Evolutionary conservation across 2,329 filamentous ascomycete species (phyloP).

Genomic region (Parastagonospora nodorum): DNA sequence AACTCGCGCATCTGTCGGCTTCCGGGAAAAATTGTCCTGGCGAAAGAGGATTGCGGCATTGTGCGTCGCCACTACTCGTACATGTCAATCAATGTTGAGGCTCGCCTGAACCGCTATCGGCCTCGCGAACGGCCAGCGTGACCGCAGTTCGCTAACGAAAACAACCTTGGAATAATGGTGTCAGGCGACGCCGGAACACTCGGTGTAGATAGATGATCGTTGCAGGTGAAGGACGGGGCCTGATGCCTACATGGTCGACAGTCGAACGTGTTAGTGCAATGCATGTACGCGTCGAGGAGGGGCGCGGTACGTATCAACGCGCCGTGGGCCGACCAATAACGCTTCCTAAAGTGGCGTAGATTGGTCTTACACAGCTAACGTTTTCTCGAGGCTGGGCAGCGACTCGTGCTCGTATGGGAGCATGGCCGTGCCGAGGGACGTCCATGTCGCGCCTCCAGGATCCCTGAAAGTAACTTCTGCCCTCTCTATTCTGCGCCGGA

Average conservation of each 20-base stretch:
- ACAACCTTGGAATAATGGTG: background rate
- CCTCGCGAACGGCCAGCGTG: no score
- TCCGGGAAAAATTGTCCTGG: background rate
- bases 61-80: slow-evolving; percentile 6
- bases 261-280: slow-evolving; percentile 29
- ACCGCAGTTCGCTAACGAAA: background rate
- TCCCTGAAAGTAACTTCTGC: slow-evolving; percentile 21
- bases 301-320: slow-evolving; percentile 43
- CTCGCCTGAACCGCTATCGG: slow-evolving; percentile 5
- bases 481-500: slow-evolving; percentile 25
- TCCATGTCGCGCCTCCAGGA: slow-evolving; percentile 33
- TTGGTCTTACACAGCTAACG: slow-evolving; percentile 25
- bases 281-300: slow-evolving; percentile 36
- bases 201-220: slow-evolving; percentile 11
- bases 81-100: slow-evolving; percentile 2
- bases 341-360: slow-evolving; percentile 35
- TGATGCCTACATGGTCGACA: slow-evolving; percentile 19
- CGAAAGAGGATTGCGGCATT: background rate
- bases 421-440: slow-evolving; percentile 32
- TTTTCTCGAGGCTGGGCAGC: slow-evolving; percentile 14
- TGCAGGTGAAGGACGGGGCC: slow-evolving; percentile 25
- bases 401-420: slow-evolving; percentile 30
- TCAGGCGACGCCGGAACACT: slow-evolving; percentile 18
- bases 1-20: slow-evolving; percentile 1
- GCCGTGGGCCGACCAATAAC: slow-evolving; percentile 37